These are phyloP conservation scores for Noccaea caerulescens DNA, from an alignment of 345 rosid species.

Conservation along the genomic window DNA sequence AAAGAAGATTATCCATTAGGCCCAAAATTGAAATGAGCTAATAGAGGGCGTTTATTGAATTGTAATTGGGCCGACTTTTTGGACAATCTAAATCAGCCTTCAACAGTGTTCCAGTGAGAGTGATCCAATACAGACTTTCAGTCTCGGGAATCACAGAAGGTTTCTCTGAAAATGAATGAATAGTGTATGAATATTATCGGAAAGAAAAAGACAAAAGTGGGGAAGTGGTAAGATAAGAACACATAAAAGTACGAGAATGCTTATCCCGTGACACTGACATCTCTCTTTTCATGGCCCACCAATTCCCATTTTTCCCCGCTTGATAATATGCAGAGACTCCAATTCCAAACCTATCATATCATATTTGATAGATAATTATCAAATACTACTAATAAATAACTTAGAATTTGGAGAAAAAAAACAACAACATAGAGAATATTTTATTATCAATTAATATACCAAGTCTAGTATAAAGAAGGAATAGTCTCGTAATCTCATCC, in stretches of 20 bases:
- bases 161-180: background rate
- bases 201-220: background rate
- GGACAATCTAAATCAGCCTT: slow-evolving; percentile 2
- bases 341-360: background rate
- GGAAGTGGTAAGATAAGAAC: slow-evolving; percentile 21
- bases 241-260: slow-evolving; percentile 42
- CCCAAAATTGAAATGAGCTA: slow-evolving; percentile 1
- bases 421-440: background rate
- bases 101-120: background rate
- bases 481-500: slow-evolving; percentile 31
- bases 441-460: too few species aligned
- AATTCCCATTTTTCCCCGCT: background rate
- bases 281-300: slow-evolving; percentile 28
- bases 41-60: background rate
- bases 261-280: slow-evolving; percentile 44
- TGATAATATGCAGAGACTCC: background rate
- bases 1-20: background rate
- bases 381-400: background rate
- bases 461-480: background rate
- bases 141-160: background rate
- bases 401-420: background rate
- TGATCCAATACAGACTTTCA: background rate
- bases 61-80: background rate
- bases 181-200: background rate
- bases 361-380: background rate